Evolutionary conservation across 129 eudicot species (phyloP).

Genomic region (Flaveria brownii): DNA sequence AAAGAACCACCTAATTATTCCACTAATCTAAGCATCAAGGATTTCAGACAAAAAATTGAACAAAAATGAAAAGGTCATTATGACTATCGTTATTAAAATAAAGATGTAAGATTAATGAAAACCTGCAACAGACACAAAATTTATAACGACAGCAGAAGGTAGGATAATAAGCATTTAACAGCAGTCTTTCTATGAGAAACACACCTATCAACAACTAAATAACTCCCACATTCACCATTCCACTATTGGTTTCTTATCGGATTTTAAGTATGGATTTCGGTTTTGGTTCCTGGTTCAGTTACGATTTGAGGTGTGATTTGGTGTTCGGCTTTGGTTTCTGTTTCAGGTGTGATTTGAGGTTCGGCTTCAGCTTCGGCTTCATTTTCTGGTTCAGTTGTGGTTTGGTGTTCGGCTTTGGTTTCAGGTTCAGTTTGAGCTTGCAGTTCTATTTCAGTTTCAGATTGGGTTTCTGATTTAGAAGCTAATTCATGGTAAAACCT

Average conservation of each 20-base stretch:
- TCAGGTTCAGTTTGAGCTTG: neutral
- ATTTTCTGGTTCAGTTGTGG: neutral
- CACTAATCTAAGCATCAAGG: neutral
- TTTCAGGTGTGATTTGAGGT: neutral
- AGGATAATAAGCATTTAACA: neutral
- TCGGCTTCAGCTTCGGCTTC: neutral
- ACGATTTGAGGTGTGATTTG: neutral
- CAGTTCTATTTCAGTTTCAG: neutral
- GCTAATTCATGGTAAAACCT: constrained; percentile 46
- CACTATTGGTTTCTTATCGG: neutral
- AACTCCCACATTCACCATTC: neutral
- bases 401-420: neutral
- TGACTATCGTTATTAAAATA: neutral
- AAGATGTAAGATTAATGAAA: neutral
- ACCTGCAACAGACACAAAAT: neutral
- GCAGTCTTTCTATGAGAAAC: neutral
- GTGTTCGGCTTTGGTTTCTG: neutral
- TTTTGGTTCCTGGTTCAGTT: neutral
- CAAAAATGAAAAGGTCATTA: neutral
- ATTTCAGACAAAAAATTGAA: neutral
- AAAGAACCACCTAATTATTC: too few relatives aligned
- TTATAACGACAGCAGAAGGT: neutral
- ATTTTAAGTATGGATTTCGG: neutral
- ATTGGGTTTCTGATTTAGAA: neutral
- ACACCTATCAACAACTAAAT: neutral